Evolutionary conservation across 148 eudicot genomes (phyloP), one percentile per base, ranked within the genome.

Genomic region (Pouteria glomerata): DNA sequence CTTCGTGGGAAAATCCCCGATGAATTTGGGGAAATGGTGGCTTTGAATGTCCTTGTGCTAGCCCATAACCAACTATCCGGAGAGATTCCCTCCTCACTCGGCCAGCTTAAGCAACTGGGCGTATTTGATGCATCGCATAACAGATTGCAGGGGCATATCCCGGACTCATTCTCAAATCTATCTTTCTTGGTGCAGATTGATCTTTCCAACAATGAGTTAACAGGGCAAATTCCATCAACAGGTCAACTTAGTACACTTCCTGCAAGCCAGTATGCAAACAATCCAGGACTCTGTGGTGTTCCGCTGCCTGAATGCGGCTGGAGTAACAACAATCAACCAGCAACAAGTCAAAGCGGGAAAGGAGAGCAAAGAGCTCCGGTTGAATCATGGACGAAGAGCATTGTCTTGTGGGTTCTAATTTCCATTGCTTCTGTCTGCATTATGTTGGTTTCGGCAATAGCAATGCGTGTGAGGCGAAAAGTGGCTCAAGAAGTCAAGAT

Each of bases 161-260:
- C 98, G 0, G 97, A 91, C 18, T 94, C 98, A 6, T 95, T 94
- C 69, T 91, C 97, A 0, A 81, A 86, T 68, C 83, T 94, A 1
- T 89, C 98, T 6, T 94, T 94, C 77, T 76, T 94, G 82, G 98
- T 94, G n/a, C 98, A 94, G 66, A 94, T 94, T 57, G 98, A 94
- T 84, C 73, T 94, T 57, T 94, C 98, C 3, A 82, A 82, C 70
- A 94, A 94, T 68, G 93, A 94, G 64, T 61, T 94, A 47, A 94
- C 96, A 0, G 98, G 98, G 3, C 80, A 82, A 55, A 94, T 94
- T 63, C 98, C 98, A 0, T 62, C 83, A 14, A 88, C 91, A 75
- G 98, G 98, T 8, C 98, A 94, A 70, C 86, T 94, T 24, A 94
- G 98, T 57, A 94, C 98, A 24, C 88, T 94, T 52, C 98, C 98